A percentile compares a stretch with the other conserved stretches of the same genome.
Conservation (phyloP, 129 eudicot genomes). For the Chrysanthemum seticuspe region DNA sequence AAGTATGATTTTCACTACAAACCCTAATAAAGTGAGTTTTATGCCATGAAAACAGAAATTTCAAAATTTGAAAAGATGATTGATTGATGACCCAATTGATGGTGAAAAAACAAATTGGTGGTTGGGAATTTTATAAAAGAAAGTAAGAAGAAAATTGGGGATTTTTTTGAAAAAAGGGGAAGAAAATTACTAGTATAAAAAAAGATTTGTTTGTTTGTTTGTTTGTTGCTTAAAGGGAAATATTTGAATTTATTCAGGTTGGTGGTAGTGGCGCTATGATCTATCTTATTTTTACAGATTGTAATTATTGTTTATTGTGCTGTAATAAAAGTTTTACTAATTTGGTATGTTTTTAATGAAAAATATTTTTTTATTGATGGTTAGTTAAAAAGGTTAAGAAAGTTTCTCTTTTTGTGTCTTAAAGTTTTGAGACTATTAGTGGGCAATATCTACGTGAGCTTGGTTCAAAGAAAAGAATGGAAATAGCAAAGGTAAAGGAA, state of each 20-base stretch:
- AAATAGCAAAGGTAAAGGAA: no score
- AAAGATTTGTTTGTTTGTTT: slow-evolving; percentile 9
- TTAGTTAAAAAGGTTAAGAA: no score
- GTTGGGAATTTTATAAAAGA: background rate
- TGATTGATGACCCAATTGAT: slow-evolving; percentile 10
- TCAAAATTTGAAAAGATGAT: slow-evolving; percentile 13
- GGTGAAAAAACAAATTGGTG: slow-evolving; percentile 9
- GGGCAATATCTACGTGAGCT: no score
- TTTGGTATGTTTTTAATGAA: no score
- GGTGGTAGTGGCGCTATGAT: slow-evolving; percentile 38
- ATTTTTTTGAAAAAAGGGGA: slow-evolving; percentile 23
- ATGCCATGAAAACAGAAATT: slow-evolving; percentile 13
- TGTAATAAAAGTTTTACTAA: no score
- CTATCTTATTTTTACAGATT: slow-evolving; percentile 30
- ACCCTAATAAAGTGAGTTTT: background rate
- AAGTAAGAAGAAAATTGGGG: background rate
- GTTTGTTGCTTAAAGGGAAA: slow-evolving; percentile 43
- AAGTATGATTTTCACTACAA: slow-evolving; percentile 1
- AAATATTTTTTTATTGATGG: no score
- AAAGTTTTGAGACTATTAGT: no score
- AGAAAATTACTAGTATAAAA: slow-evolving; percentile 10
- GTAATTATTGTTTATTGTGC: background rate
- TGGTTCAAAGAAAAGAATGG: no score
- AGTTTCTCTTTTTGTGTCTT: no score
- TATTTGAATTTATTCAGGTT: slow-evolving; percentile 34